phyloP scores from a whole-genome alignment of 2,329 filamentous ascomycete species.

The Paraphoma sp. region DNA sequence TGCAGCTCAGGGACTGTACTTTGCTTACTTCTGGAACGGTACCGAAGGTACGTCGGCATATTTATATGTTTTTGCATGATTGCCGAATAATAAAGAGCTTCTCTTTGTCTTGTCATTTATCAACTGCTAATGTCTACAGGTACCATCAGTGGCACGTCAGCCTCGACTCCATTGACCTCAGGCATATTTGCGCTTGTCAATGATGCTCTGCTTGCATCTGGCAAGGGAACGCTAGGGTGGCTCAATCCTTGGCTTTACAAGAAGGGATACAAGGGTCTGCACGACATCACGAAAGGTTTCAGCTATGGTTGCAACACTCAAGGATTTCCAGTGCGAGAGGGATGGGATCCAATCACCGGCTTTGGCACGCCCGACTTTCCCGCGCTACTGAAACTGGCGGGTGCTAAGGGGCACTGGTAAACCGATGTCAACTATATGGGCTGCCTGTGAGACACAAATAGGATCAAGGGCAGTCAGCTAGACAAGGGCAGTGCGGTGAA shows the following conservation, averaged over 20 bases:
- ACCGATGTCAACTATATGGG: neutral
- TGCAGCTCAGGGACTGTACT: constrained; percentile 63
- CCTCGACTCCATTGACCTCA: constrained; percentile 65
- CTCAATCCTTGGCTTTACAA: constrained; percentile 68
- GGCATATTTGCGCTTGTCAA: constrained; percentile 68
- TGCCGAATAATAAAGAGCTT: too few relatives aligned
- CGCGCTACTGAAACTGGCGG: constrained; percentile 33
- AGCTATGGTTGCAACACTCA: constrained; percentile 48
- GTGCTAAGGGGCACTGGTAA: constrained; percentile 18
- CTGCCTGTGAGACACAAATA: neutral
- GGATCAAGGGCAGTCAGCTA: neutral
- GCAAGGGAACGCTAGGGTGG: constrained; percentile 62
- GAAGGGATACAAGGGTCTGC: constrained; percentile 56
- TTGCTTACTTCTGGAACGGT: constrained; percentile 53
- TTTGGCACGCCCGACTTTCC: constrained; percentile 43
- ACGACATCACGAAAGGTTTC: constrained; percentile 53
- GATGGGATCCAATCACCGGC: constrained; percentile 49
- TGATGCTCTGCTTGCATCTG: constrained; percentile 61
- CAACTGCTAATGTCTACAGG: neutral
- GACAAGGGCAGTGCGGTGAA: neutral
- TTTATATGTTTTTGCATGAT: neutral
- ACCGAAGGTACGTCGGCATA: constrained; percentile 27
- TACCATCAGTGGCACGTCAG: constrained; percentile 59
- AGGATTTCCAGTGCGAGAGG: constrained; percentile 44
- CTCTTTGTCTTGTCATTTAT: too few relatives aligned